Conservation (phyloP, 2,329 filamentous ascomycete species). For the Clarireedia homoeocarpa region DNA sequence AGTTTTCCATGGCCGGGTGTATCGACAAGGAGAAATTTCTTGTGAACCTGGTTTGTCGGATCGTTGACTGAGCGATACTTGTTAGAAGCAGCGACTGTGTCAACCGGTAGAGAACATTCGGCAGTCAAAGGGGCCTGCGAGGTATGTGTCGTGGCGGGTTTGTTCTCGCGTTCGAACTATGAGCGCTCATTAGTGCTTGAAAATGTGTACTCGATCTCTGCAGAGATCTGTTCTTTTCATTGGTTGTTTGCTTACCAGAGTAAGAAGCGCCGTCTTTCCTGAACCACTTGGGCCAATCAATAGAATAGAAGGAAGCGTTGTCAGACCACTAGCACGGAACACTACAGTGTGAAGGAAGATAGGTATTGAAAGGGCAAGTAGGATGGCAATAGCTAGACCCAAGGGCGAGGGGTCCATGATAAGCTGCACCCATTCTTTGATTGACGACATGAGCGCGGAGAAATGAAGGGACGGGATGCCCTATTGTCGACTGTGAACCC, state of each 20-base stretch:
- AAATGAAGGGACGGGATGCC: too few relatives aligned
- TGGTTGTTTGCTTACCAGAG: conserved; percentile 46
- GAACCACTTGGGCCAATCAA: conserved; percentile 72
- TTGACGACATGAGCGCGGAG: conserved; percentile 11
- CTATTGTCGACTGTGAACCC: too few relatives aligned
- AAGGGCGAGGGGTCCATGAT: conserved; percentile 52
- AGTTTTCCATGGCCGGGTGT: conserved; percentile 96
- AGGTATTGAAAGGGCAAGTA: conserved; percentile 66
- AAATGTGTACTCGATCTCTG: not conserved
- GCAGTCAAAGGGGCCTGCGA: conserved; percentile 52
- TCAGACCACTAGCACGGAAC: conserved; percentile 62
- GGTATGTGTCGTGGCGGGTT: conserved; percentile 41
- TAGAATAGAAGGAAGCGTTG: conserved; percentile 66
- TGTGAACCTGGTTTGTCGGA: conserved; percentile 48
- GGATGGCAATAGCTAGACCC: conserved; percentile 58
- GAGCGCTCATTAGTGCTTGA: conserved; percentile 9
- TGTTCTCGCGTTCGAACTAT: conserved; percentile 46
- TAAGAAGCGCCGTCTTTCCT: conserved; percentile 86
- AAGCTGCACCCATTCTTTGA: conserved; percentile 37
- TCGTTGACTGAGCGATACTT: conserved; percentile 60
- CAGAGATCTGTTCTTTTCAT: not conserved
- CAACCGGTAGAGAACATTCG: conserved; percentile 46
- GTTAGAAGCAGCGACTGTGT: conserved; percentile 45
- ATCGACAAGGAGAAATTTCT: conserved; percentile 71
- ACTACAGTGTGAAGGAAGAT: conserved; percentile 64